These are phyloP conservation scores for Copromyces sp. DNA, from an alignment of 495 filamentous ascomycete species.

Conservation along the genomic window DNA sequence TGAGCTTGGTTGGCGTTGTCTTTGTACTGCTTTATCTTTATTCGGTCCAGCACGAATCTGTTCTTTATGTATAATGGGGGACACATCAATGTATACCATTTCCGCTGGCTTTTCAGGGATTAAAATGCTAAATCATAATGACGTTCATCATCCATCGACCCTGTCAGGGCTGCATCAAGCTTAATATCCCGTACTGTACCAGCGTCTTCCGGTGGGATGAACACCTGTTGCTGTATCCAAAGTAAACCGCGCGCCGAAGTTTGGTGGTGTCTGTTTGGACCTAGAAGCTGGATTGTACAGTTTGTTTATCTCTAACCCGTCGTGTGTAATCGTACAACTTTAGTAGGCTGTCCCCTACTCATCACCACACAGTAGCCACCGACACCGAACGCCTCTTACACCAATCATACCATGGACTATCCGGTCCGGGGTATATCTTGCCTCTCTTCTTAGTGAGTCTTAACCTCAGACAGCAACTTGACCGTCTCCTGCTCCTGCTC, in stretches of 20 bases:
- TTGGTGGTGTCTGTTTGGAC: not conserved
- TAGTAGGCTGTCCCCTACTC: not conserved
- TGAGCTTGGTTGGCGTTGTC: not conserved
- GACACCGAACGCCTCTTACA: not conserved
- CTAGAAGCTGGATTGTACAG: not conserved
- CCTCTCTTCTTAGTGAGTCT: not conserved
- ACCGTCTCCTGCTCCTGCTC: slow-evolving; percentile 13
- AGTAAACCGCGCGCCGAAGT: not conserved
- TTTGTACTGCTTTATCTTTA: not conserved
- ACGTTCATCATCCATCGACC: not conserved
- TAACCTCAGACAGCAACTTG: not conserved
- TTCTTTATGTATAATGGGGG: not conserved
- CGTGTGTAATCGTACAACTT: not conserved
- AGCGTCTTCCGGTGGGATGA: not conserved
- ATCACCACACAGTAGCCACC: not conserved
- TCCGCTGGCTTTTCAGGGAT: not conserved
- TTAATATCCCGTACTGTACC: not conserved
- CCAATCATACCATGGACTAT: no score
- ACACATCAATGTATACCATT: not conserved
- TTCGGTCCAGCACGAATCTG: not conserved
- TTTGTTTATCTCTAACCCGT: not conserved
- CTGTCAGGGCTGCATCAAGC: not conserved
- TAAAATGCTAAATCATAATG: not conserved
- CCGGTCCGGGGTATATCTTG: not conserved
- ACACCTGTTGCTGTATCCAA: not conserved